Conservation (phyloP, 1,284 basidiomycete species). For the Meira nashicola region DNA sequence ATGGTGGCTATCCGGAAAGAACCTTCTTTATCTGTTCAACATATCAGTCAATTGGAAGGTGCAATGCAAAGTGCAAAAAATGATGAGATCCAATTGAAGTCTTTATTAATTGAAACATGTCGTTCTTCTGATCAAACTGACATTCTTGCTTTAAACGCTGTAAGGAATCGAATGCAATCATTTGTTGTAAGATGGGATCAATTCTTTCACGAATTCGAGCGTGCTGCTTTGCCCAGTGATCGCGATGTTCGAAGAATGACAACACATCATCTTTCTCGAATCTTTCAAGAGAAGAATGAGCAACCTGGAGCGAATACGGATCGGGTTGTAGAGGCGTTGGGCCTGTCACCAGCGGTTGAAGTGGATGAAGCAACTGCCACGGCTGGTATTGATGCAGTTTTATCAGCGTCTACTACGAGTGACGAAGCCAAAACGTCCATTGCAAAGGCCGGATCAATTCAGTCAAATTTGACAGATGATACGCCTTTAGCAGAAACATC, state of each 20-base stretch:
- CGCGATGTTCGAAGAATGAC: conserved; percentile 53
- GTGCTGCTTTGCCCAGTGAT: conserved; percentile 55
- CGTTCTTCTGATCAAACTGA: conserved; percentile 7
- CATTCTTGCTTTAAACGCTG: conserved; percentile 71
- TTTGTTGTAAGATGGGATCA: conserved; percentile 94
- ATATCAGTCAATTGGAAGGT: background rate
- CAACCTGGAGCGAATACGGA: conserved; percentile 23
- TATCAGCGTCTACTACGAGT: conserved; percentile 1
- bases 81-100: conserved; percentile 19
- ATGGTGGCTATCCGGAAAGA: conserved; percentile 57
- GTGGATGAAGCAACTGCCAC: conserved; percentile 33
- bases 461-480: background rate
- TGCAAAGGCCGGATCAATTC: background rate
- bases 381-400: conserved; percentile 1
- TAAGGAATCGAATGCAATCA: conserved; percentile 81
- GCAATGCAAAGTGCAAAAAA: conserved; percentile 18
- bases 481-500: background rate
- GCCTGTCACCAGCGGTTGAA: conserved; percentile 45
- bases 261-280: conserved; percentile 55
- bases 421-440: background rate
- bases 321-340: conserved; percentile 20
- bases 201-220: conserved; percentile 63
- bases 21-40: conserved; percentile 11
- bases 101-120: conserved; percentile 5
- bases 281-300: conserved; percentile 57